These are phyloP conservation scores for Solanum sejunctum DNA, from an alignment of 257 asterid genomes.

Conservation along the genomic window DNA sequence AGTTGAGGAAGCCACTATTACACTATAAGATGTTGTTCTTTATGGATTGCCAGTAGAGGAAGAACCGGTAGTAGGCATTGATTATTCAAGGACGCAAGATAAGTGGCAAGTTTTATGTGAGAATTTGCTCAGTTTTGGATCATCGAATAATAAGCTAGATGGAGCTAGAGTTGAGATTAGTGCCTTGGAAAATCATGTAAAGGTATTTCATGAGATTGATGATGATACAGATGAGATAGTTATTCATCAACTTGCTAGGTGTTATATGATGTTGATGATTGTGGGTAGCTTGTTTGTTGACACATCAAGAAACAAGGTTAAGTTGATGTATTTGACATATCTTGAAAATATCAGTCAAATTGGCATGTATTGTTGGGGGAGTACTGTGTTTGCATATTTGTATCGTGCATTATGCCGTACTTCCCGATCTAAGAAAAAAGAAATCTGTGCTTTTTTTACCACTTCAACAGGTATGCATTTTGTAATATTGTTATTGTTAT, in stretches of 20 bases:
- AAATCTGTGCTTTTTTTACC: background rate
- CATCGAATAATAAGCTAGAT: slow-evolving; percentile 55
- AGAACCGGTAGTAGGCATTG: no score
- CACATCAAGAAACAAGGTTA: slow-evolving; percentile 75
- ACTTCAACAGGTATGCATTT: background rate
- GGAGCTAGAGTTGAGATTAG: slow-evolving; percentile 65
- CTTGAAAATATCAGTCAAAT: slow-evolving; percentile 61
- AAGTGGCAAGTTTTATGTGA: slow-evolving; percentile 57
- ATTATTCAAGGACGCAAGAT: no score
- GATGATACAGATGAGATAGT: slow-evolving; percentile 42
- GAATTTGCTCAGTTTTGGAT: slow-evolving; percentile 58
- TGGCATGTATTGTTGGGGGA: slow-evolving; percentile 65
- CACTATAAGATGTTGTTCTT: no score
- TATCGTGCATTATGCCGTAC: slow-evolving; percentile 78
- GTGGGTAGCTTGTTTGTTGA: slow-evolving; percentile 61
- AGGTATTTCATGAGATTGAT: slow-evolving; percentile 38
- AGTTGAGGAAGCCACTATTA: no score
- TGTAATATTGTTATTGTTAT: background rate
- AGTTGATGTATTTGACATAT: slow-evolving; percentile 69
- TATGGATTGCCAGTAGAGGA: no score
- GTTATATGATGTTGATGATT: slow-evolving; percentile 64
- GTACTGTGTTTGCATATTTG: slow-evolving; percentile 62
- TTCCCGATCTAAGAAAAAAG: slow-evolving; percentile 54
- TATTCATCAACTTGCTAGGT: slow-evolving; percentile 52
- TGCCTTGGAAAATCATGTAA: slow-evolving; percentile 56